These are phyloP conservation scores for Stevia rebaudiana DNA, from an alignment of 140 eudicot species.

Conservation along the genomic window DNA sequence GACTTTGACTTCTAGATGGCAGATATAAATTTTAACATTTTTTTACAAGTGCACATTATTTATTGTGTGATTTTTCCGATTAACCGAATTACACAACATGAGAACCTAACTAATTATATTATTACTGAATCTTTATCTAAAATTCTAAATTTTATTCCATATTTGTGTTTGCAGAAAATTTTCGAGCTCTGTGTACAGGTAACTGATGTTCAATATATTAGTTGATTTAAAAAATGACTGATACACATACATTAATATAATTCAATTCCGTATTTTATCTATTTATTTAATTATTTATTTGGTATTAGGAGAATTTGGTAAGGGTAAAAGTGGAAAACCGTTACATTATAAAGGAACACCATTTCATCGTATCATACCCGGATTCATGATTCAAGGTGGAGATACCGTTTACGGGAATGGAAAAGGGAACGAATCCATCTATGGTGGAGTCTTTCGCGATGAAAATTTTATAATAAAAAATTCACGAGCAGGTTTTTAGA, in stretches of 20 bases:
- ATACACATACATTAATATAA: neutral
- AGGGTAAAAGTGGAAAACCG: constrained; percentile 58
- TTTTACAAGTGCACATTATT: neutral
- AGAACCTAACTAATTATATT: constrained; percentile 2
- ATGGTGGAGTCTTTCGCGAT: constrained; percentile 70
- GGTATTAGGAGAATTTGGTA: constrained; percentile 67
- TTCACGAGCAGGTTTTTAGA: constrained; percentile 63
- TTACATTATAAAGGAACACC: constrained; percentile 80
- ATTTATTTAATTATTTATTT: too few species aligned
- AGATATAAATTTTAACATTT: neutral
- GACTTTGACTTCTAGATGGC: neutral
- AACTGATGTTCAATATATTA: constrained; percentile 3
- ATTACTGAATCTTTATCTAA: neutral
- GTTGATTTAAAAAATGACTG: neutral
- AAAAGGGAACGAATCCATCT: constrained; percentile 74
- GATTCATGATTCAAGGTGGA: constrained; percentile 99
- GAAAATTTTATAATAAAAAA: constrained; percentile 81
- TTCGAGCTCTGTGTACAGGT: constrained; percentile 97
- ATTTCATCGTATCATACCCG: constrained; percentile 92
- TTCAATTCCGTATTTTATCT: neutral
- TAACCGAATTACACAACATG: neutral
- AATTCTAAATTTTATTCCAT: neutral
- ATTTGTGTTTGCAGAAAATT: constrained; percentile 59
- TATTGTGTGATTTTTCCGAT: neutral
- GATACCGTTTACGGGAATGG: constrained; percentile 68